These are phyloP conservation scores for Colletotrichum liriopes DNA, from an alignment of 2,329 filamentous ascomycete genomes.

Conservation along the genomic window DNA sequence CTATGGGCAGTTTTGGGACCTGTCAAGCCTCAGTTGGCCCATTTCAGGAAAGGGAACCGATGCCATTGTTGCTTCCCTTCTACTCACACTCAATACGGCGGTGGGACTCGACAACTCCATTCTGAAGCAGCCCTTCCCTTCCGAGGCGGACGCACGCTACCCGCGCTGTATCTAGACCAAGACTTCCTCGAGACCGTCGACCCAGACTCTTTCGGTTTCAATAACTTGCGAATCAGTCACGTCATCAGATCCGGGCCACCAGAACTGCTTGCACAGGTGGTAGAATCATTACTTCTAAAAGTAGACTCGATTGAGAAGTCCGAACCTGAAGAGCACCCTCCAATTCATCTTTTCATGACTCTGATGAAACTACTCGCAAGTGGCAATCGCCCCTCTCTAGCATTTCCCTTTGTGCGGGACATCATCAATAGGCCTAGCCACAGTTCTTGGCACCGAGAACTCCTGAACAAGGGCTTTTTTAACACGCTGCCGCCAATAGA, in stretches of 20 bases:
- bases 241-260: conserved; percentile 15
- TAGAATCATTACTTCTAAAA: conserved; percentile 4
- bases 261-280: conserved; percentile 6
- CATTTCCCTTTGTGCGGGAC: conserved; percentile 20
- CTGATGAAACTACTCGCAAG: background rate
- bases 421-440: conserved; percentile 18
- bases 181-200: conserved; percentile 17
- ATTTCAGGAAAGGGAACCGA: conserved; percentile 22
- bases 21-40: conserved; percentile 27
- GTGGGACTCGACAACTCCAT: conserved; percentile 13
- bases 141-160: background rate
- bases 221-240: background rate
- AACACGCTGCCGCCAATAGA: background rate
- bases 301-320: conserved; percentile 4
- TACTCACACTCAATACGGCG: conserved; percentile 23
- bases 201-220: background rate
- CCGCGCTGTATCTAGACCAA: conserved; percentile 26
- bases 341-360: background rate
- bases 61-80: background rate
- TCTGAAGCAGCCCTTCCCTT: conserved; percentile 20
- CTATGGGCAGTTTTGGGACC: background rate
- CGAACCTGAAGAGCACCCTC: background rate
- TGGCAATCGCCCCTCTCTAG: conserved; percentile 23
- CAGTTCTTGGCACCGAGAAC: conserved; percentile 30
- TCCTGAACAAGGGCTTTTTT: conserved; percentile 17